Evolutionary conservation across 2,329 filamentous ascomycete genomes (phyloP).

Genomic region (Didymellaceae sp.): DNA sequence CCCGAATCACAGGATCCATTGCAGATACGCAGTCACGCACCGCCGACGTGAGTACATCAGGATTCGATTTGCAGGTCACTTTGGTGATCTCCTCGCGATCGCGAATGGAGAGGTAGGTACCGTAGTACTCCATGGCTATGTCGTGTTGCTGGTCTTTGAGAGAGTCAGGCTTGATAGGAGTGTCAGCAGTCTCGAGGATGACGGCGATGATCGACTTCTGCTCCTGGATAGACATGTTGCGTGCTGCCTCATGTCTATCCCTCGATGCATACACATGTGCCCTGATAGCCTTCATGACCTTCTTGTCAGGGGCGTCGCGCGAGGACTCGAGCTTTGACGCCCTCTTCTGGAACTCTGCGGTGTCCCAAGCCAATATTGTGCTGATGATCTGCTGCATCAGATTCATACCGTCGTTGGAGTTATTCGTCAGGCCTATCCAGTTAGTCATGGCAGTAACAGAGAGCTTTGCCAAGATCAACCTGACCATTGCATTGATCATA

Average conservation of each 20-base stretch:
- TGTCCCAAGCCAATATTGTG: conserved; percentile 75
- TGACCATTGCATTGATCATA: conserved; percentile 79
- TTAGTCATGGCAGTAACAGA: conserved; percentile 77
- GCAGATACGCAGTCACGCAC: conserved; percentile 69
- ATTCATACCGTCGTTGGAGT: conserved; percentile 80
- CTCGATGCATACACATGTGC: conserved; percentile 61
- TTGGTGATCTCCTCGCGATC: conserved; percentile 75
- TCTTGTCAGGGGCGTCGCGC: conserved; percentile 64
- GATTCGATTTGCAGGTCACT: conserved; percentile 70
- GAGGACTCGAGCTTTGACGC: conserved; percentile 69
- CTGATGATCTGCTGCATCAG: conserved; percentile 78
- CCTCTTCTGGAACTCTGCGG: conserved; percentile 70
- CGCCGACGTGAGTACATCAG: conserved; percentile 74
- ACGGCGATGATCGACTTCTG: conserved; percentile 69
- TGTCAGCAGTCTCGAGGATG: conserved; percentile 63
- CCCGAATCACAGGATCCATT: conserved; percentile 76
- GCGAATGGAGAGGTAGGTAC: conserved; percentile 71
- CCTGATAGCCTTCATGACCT: conserved; percentile 67
- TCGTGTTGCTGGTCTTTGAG: conserved; percentile 67
- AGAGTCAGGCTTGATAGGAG: conserved; percentile 53
- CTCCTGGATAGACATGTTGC: conserved; percentile 61
- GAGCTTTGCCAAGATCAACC: conserved; percentile 76
- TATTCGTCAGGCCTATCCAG: conserved; percentile 76
- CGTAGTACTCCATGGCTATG: conserved; percentile 72
- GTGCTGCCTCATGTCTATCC: conserved; percentile 64